Evolutionary conservation across 148 eudicot genomes (phyloP), one percentile per base, ranked within the genome.

Genomic region (Bassia scoparia): DNA sequence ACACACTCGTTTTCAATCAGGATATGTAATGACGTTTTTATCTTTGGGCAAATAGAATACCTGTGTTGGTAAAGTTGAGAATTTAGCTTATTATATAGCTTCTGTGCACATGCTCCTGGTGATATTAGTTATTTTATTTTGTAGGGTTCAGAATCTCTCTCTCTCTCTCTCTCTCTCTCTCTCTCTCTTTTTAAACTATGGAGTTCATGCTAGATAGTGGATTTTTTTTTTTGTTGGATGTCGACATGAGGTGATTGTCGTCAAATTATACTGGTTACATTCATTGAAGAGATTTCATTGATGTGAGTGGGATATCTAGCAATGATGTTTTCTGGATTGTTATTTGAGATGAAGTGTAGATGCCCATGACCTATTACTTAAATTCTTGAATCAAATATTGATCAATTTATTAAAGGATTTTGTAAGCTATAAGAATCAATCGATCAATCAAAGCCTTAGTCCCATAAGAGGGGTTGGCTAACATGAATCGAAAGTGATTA

Each of bases 201-300:
- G 10, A 61, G 31, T 3, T 48, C 30, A 73, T 21, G 60, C 23
- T 49, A 31, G 24, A 50, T 20, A 33, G 38, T 41, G 17, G 53
- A 37, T 26, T 11, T n/a, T 23, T 9, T 14, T 18, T n/a, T n/a
- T 16, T 63, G 8, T 33, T 21, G 14, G 50, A 11, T 18, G 14
- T 18, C 24, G 13, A 33, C 33, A 53, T 33, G 30, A 38, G 54
- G 27, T n/a, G 35, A 9, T 49, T 15, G 14, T 38, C n/a, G n/a
- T 34, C 48, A 55, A 35, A 54, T 2, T 70, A 70, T 54, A 9
- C 26, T 53, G 2, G 15, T 54, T 37, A 9, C 29, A 59, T 29
- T 56, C 35, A 41, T 71, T 29, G 54, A 9, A 38, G 65, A 71
- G 53, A 58, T 65, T 17, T 58, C 58, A 64, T 8, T 38, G 52